Evolutionary conservation across 2,329 filamentous ascomycete species (phyloP).

Genomic region (Neonectria coccinea): DNA sequence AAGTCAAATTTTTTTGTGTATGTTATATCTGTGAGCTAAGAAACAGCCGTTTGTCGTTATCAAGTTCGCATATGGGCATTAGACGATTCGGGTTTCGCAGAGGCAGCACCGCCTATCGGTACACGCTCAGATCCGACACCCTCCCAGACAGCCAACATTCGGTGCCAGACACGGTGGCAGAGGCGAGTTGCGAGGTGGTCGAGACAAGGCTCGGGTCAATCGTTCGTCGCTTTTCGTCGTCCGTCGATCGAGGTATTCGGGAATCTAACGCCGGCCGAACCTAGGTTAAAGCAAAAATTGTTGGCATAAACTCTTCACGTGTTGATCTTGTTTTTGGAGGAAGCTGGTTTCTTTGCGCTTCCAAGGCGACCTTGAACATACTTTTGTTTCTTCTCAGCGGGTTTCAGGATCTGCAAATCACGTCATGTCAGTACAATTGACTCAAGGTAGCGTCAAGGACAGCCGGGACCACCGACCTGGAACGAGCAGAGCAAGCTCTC

Average conservation of each 20-base stretch:
- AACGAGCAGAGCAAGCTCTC: slow-evolving; percentile 98
- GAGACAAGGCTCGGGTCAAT: slow-evolving; percentile 41
- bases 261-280: slow-evolving; percentile 91
- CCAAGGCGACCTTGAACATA: slow-evolving; percentile 85
- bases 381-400: slow-evolving; percentile 99
- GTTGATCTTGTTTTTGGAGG: slow-evolving; percentile 41
- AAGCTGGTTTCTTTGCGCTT: slow-evolving; percentile 55
- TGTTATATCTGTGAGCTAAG: slow-evolving; percentile 57
- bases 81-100: slow-evolving; percentile 50
- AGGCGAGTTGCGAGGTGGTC: slow-evolving; percentile 47
- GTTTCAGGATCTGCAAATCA: slow-evolving; percentile 86
- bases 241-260: slow-evolving; percentile 43
- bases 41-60: slow-evolving; percentile 58
- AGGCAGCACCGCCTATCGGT: slow-evolving; percentile 44
- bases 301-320: slow-evolving; percentile 66
- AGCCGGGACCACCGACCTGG: slow-evolving; percentile 72
- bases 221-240: slow-evolving; percentile 42
- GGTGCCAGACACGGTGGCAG: slow-evolving; percentile 44
- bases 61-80: slow-evolving; percentile 55
- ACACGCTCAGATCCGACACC: slow-evolving; percentile 44
- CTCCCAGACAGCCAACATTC: slow-evolving; percentile 47
- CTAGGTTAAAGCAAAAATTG: slow-evolving; percentile 78
- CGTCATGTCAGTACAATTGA: slow-evolving; percentile 23
- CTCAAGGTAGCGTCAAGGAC: not conserved
- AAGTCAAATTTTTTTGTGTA: slow-evolving; percentile 49